phyloP scores from a whole-genome alignment of 2,329 filamentous ascomycete genomes.

The Amylocarpus encephaloides region DNA sequence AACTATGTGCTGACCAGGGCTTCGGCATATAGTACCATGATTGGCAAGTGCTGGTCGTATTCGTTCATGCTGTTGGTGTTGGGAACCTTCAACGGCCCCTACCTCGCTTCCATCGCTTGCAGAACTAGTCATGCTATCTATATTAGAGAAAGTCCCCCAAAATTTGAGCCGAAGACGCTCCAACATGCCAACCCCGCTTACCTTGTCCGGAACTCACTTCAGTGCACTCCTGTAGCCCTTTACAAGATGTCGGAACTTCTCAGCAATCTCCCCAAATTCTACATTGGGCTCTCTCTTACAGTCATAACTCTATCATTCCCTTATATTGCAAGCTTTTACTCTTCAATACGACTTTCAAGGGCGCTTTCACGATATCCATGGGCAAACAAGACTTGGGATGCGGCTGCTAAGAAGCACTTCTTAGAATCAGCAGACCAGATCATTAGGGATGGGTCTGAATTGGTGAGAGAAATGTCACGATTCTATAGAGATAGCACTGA shows the following conservation, averaged over 20 bases:
- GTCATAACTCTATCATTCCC: background rate
- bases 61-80: too few species aligned
- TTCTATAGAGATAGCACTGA: background rate
- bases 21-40: background rate
- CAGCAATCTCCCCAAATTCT: background rate
- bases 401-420: constrained; percentile 9
- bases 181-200: too few species aligned
- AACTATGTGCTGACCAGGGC: background rate
- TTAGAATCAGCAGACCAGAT: constrained; percentile 1
- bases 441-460: constrained; percentile 3
- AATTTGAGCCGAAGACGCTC: too few species aligned
- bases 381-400: constrained; percentile 12
- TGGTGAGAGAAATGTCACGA: background rate
- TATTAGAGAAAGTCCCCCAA: too few species aligned
- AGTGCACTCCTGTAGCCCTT: too few species aligned
- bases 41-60: background rate
- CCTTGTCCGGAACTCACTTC: too few species aligned
- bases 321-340: background rate
- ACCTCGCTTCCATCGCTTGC: too few species aligned
- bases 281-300: background rate
- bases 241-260: background rate
- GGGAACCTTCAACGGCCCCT: too few species aligned
- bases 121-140: too few species aligned
- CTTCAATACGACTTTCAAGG: background rate
- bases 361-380: constrained; percentile 9